These are phyloP conservation scores for Esteya vermicola DNA, from an alignment of 2,329 filamentous ascomycete species.

Conservation along the genomic window DNA sequence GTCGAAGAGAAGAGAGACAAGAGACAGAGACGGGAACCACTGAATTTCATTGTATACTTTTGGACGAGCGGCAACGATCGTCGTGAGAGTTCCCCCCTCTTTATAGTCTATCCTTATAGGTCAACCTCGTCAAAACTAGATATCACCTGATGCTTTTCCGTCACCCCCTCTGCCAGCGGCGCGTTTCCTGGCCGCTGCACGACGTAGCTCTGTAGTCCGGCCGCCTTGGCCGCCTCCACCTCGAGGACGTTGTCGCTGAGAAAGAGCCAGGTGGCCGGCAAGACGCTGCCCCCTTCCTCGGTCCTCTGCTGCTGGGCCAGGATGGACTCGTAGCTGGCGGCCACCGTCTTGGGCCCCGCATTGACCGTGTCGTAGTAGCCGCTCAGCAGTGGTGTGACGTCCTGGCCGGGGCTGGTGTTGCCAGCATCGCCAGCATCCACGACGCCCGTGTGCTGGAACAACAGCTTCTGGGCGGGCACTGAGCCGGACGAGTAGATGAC, in stretches of 20 bases:
- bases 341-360: constrained; percentile 59
- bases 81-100: no score
- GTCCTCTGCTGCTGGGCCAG: constrained; percentile 10
- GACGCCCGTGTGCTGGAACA: constrained; percentile 54
- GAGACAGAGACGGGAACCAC: no score
- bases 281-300: constrained; percentile 9
- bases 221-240: constrained; percentile 45
- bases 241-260: constrained; percentile 67
- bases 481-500: constrained; percentile 76
- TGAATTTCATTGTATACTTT: no score
- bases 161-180: constrained; percentile 32
- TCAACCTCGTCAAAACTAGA: constrained; percentile 17
- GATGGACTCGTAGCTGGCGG: constrained; percentile 54
- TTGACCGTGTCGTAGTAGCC: constrained; percentile 72
- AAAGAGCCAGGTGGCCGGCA: constrained; percentile 51
- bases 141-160: constrained; percentile 15
- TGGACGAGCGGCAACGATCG: no score
- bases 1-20: no score
- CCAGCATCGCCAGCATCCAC: constrained; percentile 15
- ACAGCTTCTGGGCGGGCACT: constrained; percentile 64
- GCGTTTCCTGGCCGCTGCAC: constrained; percentile 59
- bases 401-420: constrained; percentile 13
- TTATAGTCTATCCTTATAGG: neutral
- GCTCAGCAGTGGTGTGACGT: constrained; percentile 43
- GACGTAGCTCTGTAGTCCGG: constrained; percentile 49